Conservation (phyloP, 2,329 filamentous ascomycete genomes). For the Exophiala lecanii-corni region DNA sequence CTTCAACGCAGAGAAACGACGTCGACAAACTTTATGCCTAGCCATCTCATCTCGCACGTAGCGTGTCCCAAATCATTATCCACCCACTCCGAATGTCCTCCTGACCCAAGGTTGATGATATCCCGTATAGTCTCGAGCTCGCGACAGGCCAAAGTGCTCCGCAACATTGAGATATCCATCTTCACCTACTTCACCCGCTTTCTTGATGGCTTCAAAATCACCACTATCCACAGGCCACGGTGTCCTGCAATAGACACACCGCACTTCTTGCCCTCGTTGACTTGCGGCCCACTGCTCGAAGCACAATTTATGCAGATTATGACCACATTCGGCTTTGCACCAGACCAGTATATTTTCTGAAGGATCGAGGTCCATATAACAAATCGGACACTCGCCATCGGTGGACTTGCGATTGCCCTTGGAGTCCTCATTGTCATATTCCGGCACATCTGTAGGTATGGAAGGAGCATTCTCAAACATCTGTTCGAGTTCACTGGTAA, state of each 20-base stretch:
- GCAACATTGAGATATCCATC: slow-evolving; percentile 46
- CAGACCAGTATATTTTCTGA: slow-evolving; percentile 47
- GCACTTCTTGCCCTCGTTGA: slow-evolving; percentile 31
- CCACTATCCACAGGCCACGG: slow-evolving; percentile 35
- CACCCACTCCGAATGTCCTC: slow-evolving; percentile 19
- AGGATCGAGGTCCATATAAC: slow-evolving; percentile 52
- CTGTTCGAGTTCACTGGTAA: slow-evolving; percentile 54
- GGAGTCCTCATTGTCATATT: slow-evolving; percentile 33
- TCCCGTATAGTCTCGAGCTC: slow-evolving; percentile 35
- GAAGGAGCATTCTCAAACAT: slow-evolving; percentile 52
- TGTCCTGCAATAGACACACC: slow-evolving; percentile 44
- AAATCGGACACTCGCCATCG: slow-evolving; percentile 61
- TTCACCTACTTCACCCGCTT: slow-evolving; percentile 27
- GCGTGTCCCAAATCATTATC: too few species aligned
- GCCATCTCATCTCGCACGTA: too few species aligned
- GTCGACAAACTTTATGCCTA: too few species aligned
- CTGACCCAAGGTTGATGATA: slow-evolving; percentile 39
- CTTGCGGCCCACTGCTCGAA: slow-evolving; percentile 51
- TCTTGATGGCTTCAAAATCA: slow-evolving; percentile 31
- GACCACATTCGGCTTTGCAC: slow-evolving; percentile 58
- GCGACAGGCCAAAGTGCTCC: slow-evolving; percentile 37
- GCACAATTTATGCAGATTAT: slow-evolving; percentile 57
- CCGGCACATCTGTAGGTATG: slow-evolving; percentile 39
- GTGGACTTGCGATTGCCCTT: slow-evolving; percentile 50
- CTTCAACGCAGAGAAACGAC: too few species aligned